Base-by-base conservation (phyloP, 148 eudicot genomes). In the Amaranthus hypochondriacus region DNA sequence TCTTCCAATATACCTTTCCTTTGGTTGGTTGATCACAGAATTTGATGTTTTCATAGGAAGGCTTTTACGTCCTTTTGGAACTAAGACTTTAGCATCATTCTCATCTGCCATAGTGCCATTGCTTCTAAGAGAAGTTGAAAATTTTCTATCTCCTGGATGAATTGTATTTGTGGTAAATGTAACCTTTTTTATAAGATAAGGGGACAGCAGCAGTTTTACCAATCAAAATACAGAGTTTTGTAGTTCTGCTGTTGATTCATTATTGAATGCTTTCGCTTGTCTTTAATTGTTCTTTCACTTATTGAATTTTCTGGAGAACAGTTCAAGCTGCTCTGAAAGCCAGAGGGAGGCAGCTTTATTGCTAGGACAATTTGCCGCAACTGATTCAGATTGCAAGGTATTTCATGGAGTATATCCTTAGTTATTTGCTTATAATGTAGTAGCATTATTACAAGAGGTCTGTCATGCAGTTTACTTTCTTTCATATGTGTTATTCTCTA, bases 361-460 rank as follows among this genome's bases (percentile, higher is more conserved):
- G 53, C 91, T 93, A 75, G 98, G 98, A 71, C 97, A 93, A 71
- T 93, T 93, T 88, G 97, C 98, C 66, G 95, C 95, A 47, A 81
- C 97, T 43, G 98, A 93, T 81, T 87, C 98, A 42, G 97, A 93
- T 79, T 91, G 97, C 89, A 93, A 93, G 98, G 98, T 93, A 59
- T 81, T 50, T 70, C 61, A 60, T 39, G 52, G 47, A 44, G 46
- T 61, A 8, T 13, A 18, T 44, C 62, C 54, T 43, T 51, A 18
- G 9, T 58, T 21, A 4, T 63, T 70, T 9, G 5, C n/a, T 47
- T 53, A 13, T 28, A 54, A 9, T 69, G 56, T 58, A 18, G 44
- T 51, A 46, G 39, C 39, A 28, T 28, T 60, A 28, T 60, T 60
- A 52, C 56, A 14, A 73, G 43, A 18, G 51, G 9, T 10, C 11